phyloP scores from a whole-genome alignment of 202 grass and related monocot species.

The Alloteropsis angusta region DNA sequence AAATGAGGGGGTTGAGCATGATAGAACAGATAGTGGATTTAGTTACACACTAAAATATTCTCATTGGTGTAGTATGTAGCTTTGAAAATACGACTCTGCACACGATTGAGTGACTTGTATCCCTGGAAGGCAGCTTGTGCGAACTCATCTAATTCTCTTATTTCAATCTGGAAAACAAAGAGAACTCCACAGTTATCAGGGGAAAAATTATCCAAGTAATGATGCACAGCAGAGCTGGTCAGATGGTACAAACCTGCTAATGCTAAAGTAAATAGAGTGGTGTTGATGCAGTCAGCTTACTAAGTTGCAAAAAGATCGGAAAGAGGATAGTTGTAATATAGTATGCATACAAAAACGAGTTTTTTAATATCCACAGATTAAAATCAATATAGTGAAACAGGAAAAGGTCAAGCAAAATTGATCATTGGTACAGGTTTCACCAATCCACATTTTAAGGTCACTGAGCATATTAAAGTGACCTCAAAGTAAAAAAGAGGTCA shows the following conservation, averaged over 20 bases:
- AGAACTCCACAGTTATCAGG: conserved; percentile 6
- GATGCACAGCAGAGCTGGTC: neutral
- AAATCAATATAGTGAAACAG: conserved; percentile 10
- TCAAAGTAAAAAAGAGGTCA: neutral
- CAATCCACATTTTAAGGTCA: conserved; percentile 3
- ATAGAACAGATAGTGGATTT: conserved; percentile 11
- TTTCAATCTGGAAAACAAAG: conserved; percentile 65
- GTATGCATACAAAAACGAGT: neutral
- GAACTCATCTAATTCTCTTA: conserved; percentile 85
- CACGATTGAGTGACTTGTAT: conserved; percentile 87
- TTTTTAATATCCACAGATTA: conserved; percentile 7
- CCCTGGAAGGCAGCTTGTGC: conserved; percentile 89
- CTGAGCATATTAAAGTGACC: neutral
- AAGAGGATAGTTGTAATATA: conserved; percentile 6
- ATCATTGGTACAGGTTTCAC: neutral
- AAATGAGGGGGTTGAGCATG: conserved; percentile 22
- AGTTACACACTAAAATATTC: conserved; percentile 71
- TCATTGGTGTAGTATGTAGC: conserved; percentile 89
- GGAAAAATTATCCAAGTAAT: conserved; percentile 1
- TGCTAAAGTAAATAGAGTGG: conserved; percentile 13
- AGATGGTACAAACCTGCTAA: neutral
- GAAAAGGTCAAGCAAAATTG: neutral
- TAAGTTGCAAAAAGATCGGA: neutral
- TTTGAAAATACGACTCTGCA: conserved; percentile 91
- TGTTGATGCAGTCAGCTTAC: conserved; percentile 3